Evolutionary conservation across 2,329 filamentous ascomycete genomes (phyloP).

Genomic region (Ascochyta viciae-villosae): DNA sequence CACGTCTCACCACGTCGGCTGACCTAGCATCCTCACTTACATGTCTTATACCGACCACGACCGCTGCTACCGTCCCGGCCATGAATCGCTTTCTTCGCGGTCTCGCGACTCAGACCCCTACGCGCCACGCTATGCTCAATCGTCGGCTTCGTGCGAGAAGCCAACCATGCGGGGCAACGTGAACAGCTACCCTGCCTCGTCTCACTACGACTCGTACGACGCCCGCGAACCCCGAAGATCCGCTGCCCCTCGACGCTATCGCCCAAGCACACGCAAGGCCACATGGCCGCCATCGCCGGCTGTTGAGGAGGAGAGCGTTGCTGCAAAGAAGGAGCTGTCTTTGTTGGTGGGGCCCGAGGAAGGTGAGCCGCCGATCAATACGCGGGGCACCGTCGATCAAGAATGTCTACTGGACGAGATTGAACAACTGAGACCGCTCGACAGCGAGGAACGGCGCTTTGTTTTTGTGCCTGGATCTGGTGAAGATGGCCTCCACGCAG

Average conservation of each 20-base stretch:
- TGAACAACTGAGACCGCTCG: conserved; percentile 36
- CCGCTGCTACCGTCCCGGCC: conserved; percentile 23
- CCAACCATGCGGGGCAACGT: conserved; percentile 14
- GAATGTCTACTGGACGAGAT: conserved; percentile 71
- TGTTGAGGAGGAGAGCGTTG: conserved; percentile 72
- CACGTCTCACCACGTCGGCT: conserved; percentile 13
- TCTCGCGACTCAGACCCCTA: conserved; percentile 33
- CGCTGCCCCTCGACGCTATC: conserved; percentile 28
- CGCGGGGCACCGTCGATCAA: conserved; percentile 72
- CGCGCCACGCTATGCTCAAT: conserved; percentile 5
- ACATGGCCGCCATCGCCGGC: conserved; percentile 67
- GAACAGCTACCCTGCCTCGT: conserved; percentile 24
- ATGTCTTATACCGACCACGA: conserved; percentile 40
- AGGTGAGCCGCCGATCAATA: conserved; percentile 65
- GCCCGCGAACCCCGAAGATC: conserved; percentile 35
- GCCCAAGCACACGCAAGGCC: conserved; percentile 24
- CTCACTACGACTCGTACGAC: conserved; percentile 39
- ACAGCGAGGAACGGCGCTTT: conserved; percentile 69
- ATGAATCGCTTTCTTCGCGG: conserved; percentile 11
- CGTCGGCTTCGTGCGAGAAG: conserved; percentile 7
- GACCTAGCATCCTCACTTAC: conserved; percentile 15
- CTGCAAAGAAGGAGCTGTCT: conserved; percentile 68
- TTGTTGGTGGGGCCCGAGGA: conserved; percentile 39
- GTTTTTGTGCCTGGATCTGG: conserved; percentile 58
- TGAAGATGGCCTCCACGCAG: conserved; percentile 9